Conservation (phyloP, 306 rosid species). For the Mucuna pruriens region DNA sequence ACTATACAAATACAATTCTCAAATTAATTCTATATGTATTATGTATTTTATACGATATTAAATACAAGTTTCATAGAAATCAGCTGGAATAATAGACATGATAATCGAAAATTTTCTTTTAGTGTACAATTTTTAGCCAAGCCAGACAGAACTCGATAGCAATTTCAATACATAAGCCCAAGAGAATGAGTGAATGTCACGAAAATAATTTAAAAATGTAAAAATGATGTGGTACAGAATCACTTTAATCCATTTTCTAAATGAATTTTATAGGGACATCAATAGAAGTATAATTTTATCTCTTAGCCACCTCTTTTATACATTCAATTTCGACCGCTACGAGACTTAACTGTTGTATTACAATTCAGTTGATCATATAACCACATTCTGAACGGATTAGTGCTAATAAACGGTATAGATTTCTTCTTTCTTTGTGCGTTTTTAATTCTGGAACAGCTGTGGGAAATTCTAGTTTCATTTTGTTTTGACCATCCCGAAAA, state of each 20-base stretch:
- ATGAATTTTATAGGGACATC: not conserved
- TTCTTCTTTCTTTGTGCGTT: constrained; percentile 29
- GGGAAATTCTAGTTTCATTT: not conserved
- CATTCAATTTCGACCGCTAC: not conserved
- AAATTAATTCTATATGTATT: too few relatives aligned
- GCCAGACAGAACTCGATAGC: not conserved
- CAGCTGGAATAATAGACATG: too few relatives aligned
- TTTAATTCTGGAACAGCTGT: not conserved
- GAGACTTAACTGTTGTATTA: not conserved
- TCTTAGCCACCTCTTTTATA: not conserved
- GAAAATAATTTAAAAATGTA: not conserved
- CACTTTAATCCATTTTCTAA: not conserved
- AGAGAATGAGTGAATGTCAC: not conserved
- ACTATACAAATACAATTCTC: too few relatives aligned
- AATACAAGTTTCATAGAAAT: too few relatives aligned
- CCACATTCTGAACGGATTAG: constrained; percentile 50
- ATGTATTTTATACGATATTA: too few relatives aligned
- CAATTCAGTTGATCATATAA: constrained; percentile 5
- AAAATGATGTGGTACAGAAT: not conserved
- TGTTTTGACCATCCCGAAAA: not conserved
- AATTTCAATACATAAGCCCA: not conserved
- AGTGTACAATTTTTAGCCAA: not conserved
- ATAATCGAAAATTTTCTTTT: too few relatives aligned
- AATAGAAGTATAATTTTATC: not conserved
- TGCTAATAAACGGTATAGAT: constrained; percentile 8